Percentiles rank a stretch among this genome's conserved stretches.
These are phyloP conservation scores for Peronosclerospora sorghi DNA, from an alignment of 352 stramenopile genomes.

Conservation along the genomic window DNA sequence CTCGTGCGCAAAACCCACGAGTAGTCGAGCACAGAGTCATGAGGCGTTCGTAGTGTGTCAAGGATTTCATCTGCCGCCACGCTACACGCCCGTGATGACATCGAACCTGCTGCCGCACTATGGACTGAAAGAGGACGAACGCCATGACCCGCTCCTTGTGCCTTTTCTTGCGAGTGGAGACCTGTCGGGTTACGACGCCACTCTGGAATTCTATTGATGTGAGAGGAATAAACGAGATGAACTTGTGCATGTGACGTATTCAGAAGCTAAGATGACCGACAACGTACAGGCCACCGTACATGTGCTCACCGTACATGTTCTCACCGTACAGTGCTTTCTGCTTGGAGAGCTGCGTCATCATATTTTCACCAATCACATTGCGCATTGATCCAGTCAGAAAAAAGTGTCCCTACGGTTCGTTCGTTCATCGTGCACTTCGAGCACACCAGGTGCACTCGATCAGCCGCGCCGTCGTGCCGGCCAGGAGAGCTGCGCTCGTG, in stretches of 20 bases:
- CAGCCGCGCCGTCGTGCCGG: neutral
- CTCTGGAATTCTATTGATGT: constrained; percentile 39
- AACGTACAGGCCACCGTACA: constrained; percentile 23
- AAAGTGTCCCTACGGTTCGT: too few species aligned
- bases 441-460: neutral
- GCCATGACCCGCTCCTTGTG: constrained; percentile 61
- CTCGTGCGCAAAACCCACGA: constrained; percentile 94
- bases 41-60: constrained; percentile 96
- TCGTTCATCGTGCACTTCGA: too few species aligned
- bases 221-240: constrained; percentile 1
- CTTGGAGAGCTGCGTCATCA: too few species aligned
- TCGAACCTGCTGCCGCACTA: constrained; percentile 64
- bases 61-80: constrained; percentile 77
- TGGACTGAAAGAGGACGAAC: constrained; percentile 30
- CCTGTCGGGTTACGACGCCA: constrained; percentile 84
- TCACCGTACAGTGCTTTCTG: too few species aligned
- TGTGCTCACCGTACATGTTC: too few species aligned
- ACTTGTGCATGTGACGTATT: neutral
- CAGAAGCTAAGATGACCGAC: constrained; percentile 27
- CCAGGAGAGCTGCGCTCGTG: neutral
- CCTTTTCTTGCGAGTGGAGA: constrained; percentile 90
- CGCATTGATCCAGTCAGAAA: too few species aligned
- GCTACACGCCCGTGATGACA: constrained; percentile 82
- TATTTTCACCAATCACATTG: too few species aligned
- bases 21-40: constrained; percentile 91